These are phyloP conservation scores for Zalerion maritima DNA, from an alignment of 495 filamentous ascomycete species.

Conservation along the genomic window DNA sequence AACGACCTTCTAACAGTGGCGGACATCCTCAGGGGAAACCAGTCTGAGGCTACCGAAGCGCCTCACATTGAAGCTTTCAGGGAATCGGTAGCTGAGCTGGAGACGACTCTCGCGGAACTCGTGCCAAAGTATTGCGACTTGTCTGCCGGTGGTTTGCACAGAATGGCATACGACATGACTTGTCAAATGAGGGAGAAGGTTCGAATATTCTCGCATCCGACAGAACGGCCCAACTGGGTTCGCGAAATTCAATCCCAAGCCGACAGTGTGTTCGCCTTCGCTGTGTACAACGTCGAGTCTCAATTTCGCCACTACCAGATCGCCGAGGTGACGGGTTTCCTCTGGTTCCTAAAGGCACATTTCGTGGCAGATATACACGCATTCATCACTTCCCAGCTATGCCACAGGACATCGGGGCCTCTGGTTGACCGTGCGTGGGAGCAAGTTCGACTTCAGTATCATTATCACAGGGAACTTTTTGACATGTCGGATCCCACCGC, in stretches of 20 bases:
- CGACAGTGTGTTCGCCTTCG: constrained; percentile 34
- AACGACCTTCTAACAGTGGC: constrained; percentile 16
- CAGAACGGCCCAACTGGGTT: constrained; percentile 27
- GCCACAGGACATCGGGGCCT: constrained; percentile 29
- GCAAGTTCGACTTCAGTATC: constrained; percentile 24
- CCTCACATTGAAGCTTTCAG: constrained; percentile 36
- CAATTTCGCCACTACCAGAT: constrained; percentile 25
- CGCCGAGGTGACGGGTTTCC: constrained; percentile 22
- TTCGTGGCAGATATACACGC: constrained; percentile 39
- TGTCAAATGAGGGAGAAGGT: constrained; percentile 28
- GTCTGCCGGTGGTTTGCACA: constrained; percentile 44
- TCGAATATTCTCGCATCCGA: constrained; percentile 26
- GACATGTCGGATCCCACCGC: constrained; percentile 26
- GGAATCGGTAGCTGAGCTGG: constrained; percentile 29
- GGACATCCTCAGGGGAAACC: background rate
- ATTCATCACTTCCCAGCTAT: constrained; percentile 37
- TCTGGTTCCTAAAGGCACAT: constrained; percentile 35
- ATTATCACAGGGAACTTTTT: constrained; percentile 29
- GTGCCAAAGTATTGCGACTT: constrained; percentile 43
- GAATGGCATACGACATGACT: constrained; percentile 33
- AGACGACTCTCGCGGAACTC: constrained; percentile 26
- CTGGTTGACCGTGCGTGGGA: constrained; percentile 40
- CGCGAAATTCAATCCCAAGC: constrained; percentile 19
- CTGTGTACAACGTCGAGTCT: constrained; percentile 27
- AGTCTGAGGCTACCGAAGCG: constrained; percentile 15